These are phyloP conservation scores for Penicillium griseofulvum DNA, from an alignment of 2,329 filamentous ascomycete genomes.

Conservation along the genomic window DNA sequence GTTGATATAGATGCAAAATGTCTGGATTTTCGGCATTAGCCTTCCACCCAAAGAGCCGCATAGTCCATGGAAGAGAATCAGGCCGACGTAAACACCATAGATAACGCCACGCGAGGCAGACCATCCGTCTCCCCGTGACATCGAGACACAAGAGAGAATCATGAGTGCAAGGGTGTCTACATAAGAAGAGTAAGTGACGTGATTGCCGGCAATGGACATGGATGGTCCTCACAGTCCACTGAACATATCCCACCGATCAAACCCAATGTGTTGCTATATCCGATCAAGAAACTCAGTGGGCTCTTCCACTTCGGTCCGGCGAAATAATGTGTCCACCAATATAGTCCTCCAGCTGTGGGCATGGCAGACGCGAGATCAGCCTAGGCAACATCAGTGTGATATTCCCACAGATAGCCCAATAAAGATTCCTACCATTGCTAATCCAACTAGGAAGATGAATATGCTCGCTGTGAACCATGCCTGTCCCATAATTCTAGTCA, in stretches of 20 bases:
- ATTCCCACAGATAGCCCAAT: background rate
- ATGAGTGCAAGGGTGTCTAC: conserved; percentile 32
- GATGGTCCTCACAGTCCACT: conserved; percentile 52
- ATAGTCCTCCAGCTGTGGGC: conserved; percentile 59
- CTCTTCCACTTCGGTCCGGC: conserved; percentile 55
- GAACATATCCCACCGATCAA: conserved; percentile 61
- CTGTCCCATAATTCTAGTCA: conserved; percentile 6
- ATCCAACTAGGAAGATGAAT: conserved; percentile 58
- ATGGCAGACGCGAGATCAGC: conserved; percentile 55
- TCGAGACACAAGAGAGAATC: conserved; percentile 55
- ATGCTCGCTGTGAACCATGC: conserved; percentile 56
- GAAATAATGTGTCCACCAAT: conserved; percentile 62
- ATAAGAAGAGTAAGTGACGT: background rate
- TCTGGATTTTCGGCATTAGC: conserved; percentile 60
- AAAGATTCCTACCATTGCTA: conserved; percentile 52
- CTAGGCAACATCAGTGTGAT: conserved; percentile 22
- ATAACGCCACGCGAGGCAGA: conserved; percentile 55
- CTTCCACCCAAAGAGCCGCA: conserved; percentile 53
- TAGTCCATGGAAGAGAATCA: conserved; percentile 56
- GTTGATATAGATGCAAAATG: conserved; percentile 56
- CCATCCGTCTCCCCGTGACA: conserved; percentile 57
- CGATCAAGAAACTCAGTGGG: conserved; percentile 58
- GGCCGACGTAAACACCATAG: conserved; percentile 56
- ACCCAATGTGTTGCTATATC: conserved; percentile 62
- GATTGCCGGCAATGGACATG: background rate